Percentiles rank a stretch among this genome's conserved stretches.
Conservation (phyloP, 2,329 filamentous ascomycete species). For the Trichocomaceae sp. region DNA sequence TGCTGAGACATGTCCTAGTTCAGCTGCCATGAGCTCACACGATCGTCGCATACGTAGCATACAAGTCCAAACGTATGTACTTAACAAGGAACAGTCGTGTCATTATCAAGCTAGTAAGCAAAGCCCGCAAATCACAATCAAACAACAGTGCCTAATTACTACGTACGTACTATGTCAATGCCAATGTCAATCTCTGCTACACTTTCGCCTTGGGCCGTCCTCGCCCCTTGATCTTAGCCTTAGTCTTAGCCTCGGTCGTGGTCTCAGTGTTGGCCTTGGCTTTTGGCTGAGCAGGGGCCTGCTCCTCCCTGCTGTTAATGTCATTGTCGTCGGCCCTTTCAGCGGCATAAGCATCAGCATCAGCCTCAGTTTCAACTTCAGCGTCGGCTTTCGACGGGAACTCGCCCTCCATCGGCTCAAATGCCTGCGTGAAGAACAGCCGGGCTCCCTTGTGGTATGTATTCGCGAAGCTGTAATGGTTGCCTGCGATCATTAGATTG, state of each 20-base stretch:
- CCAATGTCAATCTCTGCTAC: not conserved
- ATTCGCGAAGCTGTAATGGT: conserved; percentile 88
- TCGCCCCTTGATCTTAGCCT: not conserved
- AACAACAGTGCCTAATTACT: no score
- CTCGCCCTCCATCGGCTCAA: conserved; percentile 46
- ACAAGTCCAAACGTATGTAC: no score
- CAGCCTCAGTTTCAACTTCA: conserved; percentile 14
- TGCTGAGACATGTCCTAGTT: no score
- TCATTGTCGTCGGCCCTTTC: not conserved
- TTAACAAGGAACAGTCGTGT: no score
- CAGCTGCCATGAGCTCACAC: no score
- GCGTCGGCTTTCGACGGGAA: conserved; percentile 15
- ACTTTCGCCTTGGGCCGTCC: not conserved
- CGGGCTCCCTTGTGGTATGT: conserved; percentile 64
- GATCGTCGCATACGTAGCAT: no score
- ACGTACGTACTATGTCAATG: no score
- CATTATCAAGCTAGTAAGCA: no score
- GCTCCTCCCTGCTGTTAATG: not conserved
- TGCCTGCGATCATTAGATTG: conserved; percentile 46
- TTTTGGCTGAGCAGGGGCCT: not conserved
- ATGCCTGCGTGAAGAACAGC: conserved; percentile 90
- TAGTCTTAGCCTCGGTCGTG: not conserved
- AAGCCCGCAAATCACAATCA: no score
- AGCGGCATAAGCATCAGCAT: not conserved
- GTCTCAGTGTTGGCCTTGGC: not conserved